These are phyloP conservation scores for Globisporangium perplexum DNA, from an alignment of 352 stramenopile species.

Conservation along the genomic window DNA sequence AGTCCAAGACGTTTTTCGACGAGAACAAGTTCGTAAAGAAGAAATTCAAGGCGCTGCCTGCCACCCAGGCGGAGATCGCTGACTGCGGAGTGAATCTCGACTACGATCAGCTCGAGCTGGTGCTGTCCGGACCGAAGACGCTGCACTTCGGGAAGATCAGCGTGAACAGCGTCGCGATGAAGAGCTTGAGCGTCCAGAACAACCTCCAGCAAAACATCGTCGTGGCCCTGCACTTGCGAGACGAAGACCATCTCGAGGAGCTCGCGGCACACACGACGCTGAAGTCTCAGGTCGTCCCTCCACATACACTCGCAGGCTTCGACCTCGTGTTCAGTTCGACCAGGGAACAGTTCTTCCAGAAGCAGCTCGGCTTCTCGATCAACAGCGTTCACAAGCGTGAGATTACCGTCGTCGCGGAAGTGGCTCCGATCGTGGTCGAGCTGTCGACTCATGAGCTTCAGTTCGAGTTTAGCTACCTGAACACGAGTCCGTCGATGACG, in stretches of 20 bases:
- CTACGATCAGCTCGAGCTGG: constrained; percentile 70
- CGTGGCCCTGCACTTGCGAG: constrained; percentile 46
- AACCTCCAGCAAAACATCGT: constrained; percentile 79
- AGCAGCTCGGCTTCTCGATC: constrained; percentile 76
- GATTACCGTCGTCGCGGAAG: constrained; percentile 78
- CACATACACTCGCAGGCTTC: constrained; percentile 77
- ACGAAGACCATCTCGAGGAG: constrained; percentile 45
- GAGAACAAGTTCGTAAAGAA: constrained; percentile 89
- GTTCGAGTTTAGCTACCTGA: constrained; percentile 72
- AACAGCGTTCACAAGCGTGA: constrained; percentile 86
- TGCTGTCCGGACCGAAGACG: constrained; percentile 66
- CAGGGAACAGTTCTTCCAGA: constrained; percentile 83
- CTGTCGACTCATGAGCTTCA: constrained; percentile 45
- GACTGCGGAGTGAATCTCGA: constrained; percentile 74
- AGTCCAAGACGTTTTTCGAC: constrained; percentile 59
- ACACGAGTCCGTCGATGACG: constrained; percentile 41
- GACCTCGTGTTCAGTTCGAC: constrained; percentile 82
- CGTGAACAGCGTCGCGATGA: constrained; percentile 74
- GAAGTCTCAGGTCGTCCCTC: constrained; percentile 83
- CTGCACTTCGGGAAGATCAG: constrained; percentile 91
- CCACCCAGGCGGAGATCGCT: constrained; percentile 86
- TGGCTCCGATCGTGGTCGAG: constrained; percentile 85
- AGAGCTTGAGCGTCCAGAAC: constrained; percentile 88
- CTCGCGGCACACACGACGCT: constrained; percentile 44
- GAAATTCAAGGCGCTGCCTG: constrained; percentile 88